A percentile compares a stretch with the other conserved stretches of the same genome.
These are phyloP conservation scores for Ensete glaucum DNA, from an alignment of 176 grass and related monocot species.

Conservation along the genomic window DNA sequence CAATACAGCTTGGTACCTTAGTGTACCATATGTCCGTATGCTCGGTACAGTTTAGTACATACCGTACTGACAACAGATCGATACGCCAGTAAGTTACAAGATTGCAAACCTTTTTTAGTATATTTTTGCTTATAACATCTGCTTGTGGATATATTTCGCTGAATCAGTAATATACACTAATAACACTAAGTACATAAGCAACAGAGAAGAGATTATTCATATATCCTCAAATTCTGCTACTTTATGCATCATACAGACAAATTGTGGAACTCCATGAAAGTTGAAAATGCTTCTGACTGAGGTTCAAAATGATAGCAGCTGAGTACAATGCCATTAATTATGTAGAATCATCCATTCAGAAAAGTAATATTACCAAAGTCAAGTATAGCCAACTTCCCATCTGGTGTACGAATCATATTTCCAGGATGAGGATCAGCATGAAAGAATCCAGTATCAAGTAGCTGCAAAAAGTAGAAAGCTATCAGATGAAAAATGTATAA, in stretches of 20 bases:
- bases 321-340: not conserved
- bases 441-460: constrained; percentile 97
- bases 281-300: not conserved
- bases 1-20: too few relatives aligned
- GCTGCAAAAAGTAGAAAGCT: constrained; percentile 32
- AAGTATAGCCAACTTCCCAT: constrained; percentile 97
- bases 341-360: not conserved
- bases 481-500: not conserved
- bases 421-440: constrained; percentile 97
- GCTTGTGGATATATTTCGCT: too few relatives aligned
- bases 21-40: too few relatives aligned
- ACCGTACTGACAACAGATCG: too few relatives aligned
- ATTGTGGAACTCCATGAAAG: not conserved
- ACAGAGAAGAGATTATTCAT: too few relatives aligned
- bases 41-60: too few relatives aligned
- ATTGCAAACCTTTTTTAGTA: too few relatives aligned
- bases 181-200: too few relatives aligned
- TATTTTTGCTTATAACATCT: too few relatives aligned
- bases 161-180: too few relatives aligned
- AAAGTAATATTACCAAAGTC: constrained; percentile 69
- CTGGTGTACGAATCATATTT: constrained; percentile 95
- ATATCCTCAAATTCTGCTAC: not conserved
- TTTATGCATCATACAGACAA: not conserved
- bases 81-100: too few relatives aligned
- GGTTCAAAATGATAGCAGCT: not conserved